Base-by-base conservation (phyloP, 2,329 filamentous ascomycete species). In the Colletotrichum zoysiae region DNA sequence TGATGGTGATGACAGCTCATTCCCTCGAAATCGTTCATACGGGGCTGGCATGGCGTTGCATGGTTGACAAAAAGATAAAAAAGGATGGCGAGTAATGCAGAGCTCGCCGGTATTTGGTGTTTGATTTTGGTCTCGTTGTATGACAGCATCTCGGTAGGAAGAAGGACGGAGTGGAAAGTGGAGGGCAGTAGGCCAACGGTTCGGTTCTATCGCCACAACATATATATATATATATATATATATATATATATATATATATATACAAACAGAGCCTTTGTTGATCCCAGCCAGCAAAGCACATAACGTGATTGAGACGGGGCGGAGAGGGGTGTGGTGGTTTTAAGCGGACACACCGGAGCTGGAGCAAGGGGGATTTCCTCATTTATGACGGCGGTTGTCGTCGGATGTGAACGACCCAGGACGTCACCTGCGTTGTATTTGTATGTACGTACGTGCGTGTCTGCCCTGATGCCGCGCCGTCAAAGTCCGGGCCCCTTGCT, bases 1-100 rank as follows among this genome's bases (percentile, higher is more conserved):
- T 50, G 64, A 63, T 26, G 57, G 65, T 46, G 58, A 68, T 58
- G 68, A 63, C 57, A 57, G 64, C 63, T 67, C 63, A 61, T 56
- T 56, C 56, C 44, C 59, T 64, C 55, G 48, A 46, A 33, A 60
- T 65, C 46, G 33, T 65, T 70, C 53, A 53, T 51, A 71, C 61
- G 59, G 70, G 66, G 66, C 59, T 65, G 70, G 66, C 70, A 72
- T 72, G 70, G 70, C 70, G 70, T 72, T 72, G 65, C 65, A 40
- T 57, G 70, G 60, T 55, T 40, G 66, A 70, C 58, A 40, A 30
- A 70, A 72, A 70, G 64, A 61, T 50, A 63, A 62, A 62, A 71
- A 71, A 38, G 65, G 66, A 30, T 20, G 59, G 66, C 65, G 64
- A 71, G 68, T 68, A 35, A 71, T 57, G 58, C 56, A 70, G 50